Evolutionary conservation across 2,329 filamentous ascomycete genomes (phyloP).

Genomic region (Fusarium gaditjirri): DNA sequence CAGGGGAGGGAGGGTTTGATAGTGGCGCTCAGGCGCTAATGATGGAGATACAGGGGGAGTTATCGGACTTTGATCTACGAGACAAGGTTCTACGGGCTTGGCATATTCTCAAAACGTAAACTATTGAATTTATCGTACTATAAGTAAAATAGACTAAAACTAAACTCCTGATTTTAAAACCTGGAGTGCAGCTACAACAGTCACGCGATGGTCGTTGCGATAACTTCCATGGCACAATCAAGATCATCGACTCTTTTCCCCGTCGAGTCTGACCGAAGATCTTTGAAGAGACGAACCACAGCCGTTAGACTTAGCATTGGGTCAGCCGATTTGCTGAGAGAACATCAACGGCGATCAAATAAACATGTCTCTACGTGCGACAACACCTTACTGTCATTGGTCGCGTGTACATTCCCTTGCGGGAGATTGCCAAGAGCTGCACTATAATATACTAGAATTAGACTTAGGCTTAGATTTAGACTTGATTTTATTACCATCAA

Average conservation of each 20-base stretch:
- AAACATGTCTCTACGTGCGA: slow-evolving; percentile 17
- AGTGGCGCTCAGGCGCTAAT: slow-evolving; percentile 15
- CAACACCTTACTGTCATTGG: slow-evolving; percentile 9
- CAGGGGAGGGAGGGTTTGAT: slow-evolving; percentile 22
- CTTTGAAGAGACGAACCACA: slow-evolving; percentile 13
- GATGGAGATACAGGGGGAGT: slow-evolving; percentile 1
- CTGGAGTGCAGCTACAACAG: background rate
- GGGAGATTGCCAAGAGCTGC: background rate
- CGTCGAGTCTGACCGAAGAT: slow-evolving; percentile 4
- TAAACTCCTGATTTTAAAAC: background rate
- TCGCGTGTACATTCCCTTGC: background rate
- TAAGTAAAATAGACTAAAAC: background rate
- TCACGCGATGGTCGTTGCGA: background rate
- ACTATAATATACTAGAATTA: background rate
- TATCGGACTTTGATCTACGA: background rate
- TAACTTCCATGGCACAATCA: background rate
- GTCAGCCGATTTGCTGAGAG: slow-evolving; percentile 17
- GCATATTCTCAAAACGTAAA: background rate
- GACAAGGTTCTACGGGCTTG: background rate
- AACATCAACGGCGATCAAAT: background rate
- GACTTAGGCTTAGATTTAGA: slow-evolving; percentile 17
- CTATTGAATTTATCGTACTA: background rate
- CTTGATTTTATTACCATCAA: background rate
- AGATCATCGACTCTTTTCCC: background rate
- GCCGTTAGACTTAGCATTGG: background rate